Base-by-base conservation (phyloP, 2,329 filamentous ascomycete genomes). In the Chaetomiaceae sp. region DNA sequence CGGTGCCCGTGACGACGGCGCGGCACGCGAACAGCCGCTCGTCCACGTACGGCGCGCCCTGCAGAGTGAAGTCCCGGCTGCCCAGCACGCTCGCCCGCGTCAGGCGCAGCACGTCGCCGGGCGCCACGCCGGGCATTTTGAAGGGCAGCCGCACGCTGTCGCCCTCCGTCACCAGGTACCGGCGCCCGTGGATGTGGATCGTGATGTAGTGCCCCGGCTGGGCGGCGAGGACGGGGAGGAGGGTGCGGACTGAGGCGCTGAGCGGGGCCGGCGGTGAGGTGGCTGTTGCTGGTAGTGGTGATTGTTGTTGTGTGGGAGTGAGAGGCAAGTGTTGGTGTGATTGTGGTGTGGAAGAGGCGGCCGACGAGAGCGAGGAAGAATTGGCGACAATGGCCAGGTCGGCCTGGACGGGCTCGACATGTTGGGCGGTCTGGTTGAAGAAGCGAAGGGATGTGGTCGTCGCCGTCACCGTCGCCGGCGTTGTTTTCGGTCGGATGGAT, bases 11-110 rank as follows among this genome's bases (percentile, higher is more conserved):
- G 20, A 98, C 89, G 27, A 83, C 80, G 14, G 90, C 88, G 48
- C 89, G 78, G 66, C 89, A 95, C 63, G 87, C 84, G 60, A 89
- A 97, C 48, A 95, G 67, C 44, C 81, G 70, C 66, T 91, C 84
- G 64, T 96, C 89, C 52, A 97, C 69, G 62, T 86, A 91, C n/a
- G 86, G 81, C 4, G 76, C 70, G 5, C 86, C 87, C 65, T 89
- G 87, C 53, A 97, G 73, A 5, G 91, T 96, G 68, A 87, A 95
- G 65, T 97, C 91, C 53, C 93, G 78, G 56, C 84, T 91, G 22
- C 93, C 93, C 36, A 98, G 70, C 44, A 84, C 73, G 33, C 81
- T 84, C 19, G 89, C 93, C 46, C 89, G 84, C 69, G 95, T 91
- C 48, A 98, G 76, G 6, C 90, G 86, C 50, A 98, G 74, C 30